Evolutionary conservation across 768 basidiomycete genomes (phyloP).

Genomic region (Auriculariales sp.): DNA sequence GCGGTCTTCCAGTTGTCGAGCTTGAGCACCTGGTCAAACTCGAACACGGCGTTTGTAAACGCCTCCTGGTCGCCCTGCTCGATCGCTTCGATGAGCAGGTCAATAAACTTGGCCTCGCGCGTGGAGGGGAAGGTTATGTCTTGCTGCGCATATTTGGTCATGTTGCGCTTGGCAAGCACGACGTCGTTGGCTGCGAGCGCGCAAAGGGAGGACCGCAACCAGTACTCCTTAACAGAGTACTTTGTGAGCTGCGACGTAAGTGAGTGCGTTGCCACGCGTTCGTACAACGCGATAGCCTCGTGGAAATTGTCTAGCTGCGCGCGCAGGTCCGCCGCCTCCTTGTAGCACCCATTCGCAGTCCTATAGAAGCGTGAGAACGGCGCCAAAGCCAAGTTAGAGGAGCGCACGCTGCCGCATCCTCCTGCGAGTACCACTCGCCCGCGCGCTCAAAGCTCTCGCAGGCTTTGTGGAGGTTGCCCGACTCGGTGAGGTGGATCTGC

Average conservation of each 20-base stretch:
- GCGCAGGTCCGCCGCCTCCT: slow-evolving; percentile 90
- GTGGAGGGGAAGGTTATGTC: slow-evolving; percentile 80
- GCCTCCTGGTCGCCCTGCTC: slow-evolving; percentile 54
- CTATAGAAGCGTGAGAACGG: slow-evolving; percentile 25
- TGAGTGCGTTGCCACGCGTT: slow-evolving; percentile 77
- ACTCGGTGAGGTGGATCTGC: slow-evolving; percentile 78
- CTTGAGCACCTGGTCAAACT: slow-evolving; percentile 84
- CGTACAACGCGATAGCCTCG: slow-evolving; percentile 76
- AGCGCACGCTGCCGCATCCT: slow-evolving; percentile 88
- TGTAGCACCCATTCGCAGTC: slow-evolving; percentile 90
- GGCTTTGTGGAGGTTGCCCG: slow-evolving; percentile 65
- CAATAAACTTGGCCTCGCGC: slow-evolving; percentile 82
- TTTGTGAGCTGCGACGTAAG: slow-evolving; percentile 77
- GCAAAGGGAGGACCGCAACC: slow-evolving; percentile 78
- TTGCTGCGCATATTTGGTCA: slow-evolving; percentile 61
- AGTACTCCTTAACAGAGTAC: slow-evolving; percentile 97
- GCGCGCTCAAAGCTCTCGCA: slow-evolving; percentile 86
- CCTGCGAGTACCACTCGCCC: slow-evolving; percentile 94
- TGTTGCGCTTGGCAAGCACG: slow-evolving; percentile 67
- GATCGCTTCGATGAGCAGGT: slow-evolving; percentile 61
- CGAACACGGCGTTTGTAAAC: slow-evolving; percentile 75
- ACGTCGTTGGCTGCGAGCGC: slow-evolving; percentile 75
- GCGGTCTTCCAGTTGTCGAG: slow-evolving; percentile 94
- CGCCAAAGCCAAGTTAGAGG: neutral
- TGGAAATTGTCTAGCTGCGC: slow-evolving; percentile 79